phyloP scores from a whole-genome alignment of 805 yeast species.

The Yarrowia sp. region DNA sequence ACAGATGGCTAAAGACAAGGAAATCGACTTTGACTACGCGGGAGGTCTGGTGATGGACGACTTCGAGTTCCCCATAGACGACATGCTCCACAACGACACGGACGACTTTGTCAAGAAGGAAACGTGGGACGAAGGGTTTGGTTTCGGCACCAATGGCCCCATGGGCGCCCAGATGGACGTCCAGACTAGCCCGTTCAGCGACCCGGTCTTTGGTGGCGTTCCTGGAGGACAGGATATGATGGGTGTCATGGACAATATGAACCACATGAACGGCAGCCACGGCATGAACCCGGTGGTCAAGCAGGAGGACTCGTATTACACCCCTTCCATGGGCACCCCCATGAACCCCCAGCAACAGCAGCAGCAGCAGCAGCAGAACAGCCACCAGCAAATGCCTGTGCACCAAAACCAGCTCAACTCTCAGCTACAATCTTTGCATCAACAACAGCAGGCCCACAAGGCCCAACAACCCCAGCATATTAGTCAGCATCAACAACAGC shows the following conservation, averaged over 20 bases:
- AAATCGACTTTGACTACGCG: conserved; percentile 37
- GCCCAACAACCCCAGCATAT: conserved; percentile 10
- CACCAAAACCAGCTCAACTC: conserved; percentile 12
- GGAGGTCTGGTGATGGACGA: conserved; percentile 30
- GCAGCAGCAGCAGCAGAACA: background rate
- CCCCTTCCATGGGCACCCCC: conserved; percentile 21
- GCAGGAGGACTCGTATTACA: conserved; percentile 8
- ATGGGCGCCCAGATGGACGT: conserved; percentile 17
- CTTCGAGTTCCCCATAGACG: conserved; percentile 30
- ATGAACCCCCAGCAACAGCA: conserved; percentile 7
- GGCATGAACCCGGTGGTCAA: conserved; percentile 1
- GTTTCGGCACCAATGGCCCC: conserved; percentile 10
- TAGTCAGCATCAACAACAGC: background rate
- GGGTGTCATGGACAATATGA: background rate
- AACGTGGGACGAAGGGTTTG: conserved; percentile 21
- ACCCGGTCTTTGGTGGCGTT: conserved; percentile 19
- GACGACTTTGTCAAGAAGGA: conserved; percentile 33
- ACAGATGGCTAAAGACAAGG: conserved; percentile 32
- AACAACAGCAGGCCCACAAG: conserved; percentile 5
- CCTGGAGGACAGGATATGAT: background rate
- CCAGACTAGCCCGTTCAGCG: conserved; percentile 31
- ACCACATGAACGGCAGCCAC: conserved; percentile 1
- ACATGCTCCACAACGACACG: conserved; percentile 19
- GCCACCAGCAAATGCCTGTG: background rate
- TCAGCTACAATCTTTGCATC: conserved; percentile 19